These are phyloP conservation scores for Pseudogymnoascus sp. DNA, from an alignment of 2,329 filamentous ascomycete genomes.

Conservation along the genomic window DNA sequence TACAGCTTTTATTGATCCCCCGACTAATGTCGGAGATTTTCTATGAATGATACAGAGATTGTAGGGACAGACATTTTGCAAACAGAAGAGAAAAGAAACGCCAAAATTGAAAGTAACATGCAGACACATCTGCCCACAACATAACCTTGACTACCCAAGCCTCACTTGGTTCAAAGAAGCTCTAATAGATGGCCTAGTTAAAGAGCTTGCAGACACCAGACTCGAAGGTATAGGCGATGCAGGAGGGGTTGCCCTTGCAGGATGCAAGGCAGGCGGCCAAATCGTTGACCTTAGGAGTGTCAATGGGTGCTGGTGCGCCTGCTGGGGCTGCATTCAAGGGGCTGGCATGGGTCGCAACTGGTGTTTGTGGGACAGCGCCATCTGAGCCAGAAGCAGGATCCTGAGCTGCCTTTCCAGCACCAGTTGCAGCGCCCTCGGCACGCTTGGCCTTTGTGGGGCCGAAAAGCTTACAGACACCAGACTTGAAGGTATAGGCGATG, in stretches of 20 bases:
- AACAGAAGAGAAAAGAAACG: neutral
- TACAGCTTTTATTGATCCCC: neutral
- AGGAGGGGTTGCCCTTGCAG: slow-evolving; percentile 13
- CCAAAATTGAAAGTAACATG: neutral
- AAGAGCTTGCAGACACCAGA: slow-evolving; percentile 13
- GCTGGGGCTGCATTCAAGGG: neutral
- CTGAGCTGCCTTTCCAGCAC: neutral
- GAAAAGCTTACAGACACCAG: slow-evolving; percentile 11
- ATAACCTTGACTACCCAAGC: neutral
- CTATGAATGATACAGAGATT: neutral
- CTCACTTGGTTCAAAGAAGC: neutral
- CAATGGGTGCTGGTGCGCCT: slow-evolving; percentile 6
- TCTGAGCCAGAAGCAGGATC: neutral
- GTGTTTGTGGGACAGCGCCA: neutral
- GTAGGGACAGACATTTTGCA: neutral
- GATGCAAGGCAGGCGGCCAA: slow-evolving; percentile 13
- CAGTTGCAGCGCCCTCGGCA: neutral
- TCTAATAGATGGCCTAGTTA: neutral
- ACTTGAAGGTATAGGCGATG: slow-evolving; percentile 11
- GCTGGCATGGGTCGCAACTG: neutral
- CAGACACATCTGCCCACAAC: neutral
- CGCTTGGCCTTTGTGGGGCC: neutral
- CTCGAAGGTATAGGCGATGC: slow-evolving; percentile 12
- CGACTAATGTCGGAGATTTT: neutral
- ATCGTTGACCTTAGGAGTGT: slow-evolving; percentile 1